Conservation (phyloP, 2,329 filamentous ascomycete species). For the Colletotrichum zoysiae region DNA sequence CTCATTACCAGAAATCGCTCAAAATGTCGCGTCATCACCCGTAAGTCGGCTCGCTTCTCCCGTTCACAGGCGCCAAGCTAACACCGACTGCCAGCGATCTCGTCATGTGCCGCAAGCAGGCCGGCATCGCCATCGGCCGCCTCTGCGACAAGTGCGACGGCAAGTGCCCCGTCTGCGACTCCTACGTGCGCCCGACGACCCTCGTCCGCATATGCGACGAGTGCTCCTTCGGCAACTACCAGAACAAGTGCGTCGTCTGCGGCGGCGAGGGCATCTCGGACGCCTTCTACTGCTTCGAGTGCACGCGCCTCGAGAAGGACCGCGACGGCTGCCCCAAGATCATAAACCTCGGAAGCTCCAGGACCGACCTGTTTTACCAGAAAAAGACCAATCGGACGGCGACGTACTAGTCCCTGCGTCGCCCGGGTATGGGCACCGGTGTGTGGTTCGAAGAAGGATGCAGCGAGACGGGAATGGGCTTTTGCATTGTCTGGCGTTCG, state of each 20-base stretch:
- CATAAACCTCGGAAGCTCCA: conserved; percentile 94
- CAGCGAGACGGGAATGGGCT: conserved; percentile 38
- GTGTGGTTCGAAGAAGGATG: conserved; percentile 37
- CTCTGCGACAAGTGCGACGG: conserved; percentile 99
- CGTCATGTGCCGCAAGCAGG: conserved; percentile 99
- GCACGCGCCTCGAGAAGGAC: conserved; percentile 96
- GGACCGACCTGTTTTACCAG: conserved; percentile 86
- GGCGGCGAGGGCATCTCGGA: conserved; percentile 98
- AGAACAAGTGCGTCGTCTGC: conserved; percentile 99
- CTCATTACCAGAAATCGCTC: conserved; percentile 10
- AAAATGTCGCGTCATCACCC: conserved; percentile 94
- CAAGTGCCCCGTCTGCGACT: conserved; percentile 99
- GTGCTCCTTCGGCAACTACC: conserved; percentile 99
- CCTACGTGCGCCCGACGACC: conserved; percentile 97
- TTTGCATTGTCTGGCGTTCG: conserved; percentile 46
- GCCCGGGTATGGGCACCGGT: conserved; percentile 62
- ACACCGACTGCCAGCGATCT: conserved; percentile 75
- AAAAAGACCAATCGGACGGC: conserved; percentile 74
- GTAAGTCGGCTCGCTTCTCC: conserved; percentile 60
- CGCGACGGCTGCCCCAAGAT: conserved; percentile 99
- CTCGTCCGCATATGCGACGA: conserved; percentile 99
- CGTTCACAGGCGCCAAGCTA: conserved; percentile 45
- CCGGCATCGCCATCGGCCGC: conserved; percentile 96
- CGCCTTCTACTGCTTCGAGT: conserved; percentile 99
- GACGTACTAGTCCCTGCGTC: conserved; percentile 64